Conservation (phyloP, 2,329 filamentous ascomycete species). For the Fusarium sp. region DNA sequence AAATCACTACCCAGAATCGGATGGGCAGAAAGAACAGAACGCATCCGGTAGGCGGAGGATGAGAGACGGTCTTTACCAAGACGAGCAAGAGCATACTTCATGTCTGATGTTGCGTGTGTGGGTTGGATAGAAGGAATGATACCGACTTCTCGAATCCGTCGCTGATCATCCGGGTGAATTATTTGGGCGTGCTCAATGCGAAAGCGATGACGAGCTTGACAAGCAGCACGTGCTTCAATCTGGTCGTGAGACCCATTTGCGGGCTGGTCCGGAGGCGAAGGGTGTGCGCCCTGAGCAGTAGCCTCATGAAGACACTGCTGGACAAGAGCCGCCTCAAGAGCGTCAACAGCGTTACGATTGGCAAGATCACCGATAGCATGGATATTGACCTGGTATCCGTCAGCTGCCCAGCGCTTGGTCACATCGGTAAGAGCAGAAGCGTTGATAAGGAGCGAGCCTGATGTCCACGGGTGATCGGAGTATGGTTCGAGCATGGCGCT, state of each 20-base stretch:
- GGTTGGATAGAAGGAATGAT: slow-evolving; percentile 76
- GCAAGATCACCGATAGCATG: slow-evolving; percentile 78
- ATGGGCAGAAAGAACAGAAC: slow-evolving; percentile 61
- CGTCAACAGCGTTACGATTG: slow-evolving; percentile 71
- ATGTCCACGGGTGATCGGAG: slow-evolving; percentile 67
- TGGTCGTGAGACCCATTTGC: slow-evolving; percentile 9
- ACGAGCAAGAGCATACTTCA: slow-evolving; percentile 70
- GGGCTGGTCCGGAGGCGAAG: not conserved
- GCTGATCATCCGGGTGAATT: slow-evolving; percentile 72
- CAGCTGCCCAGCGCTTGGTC: slow-evolving; percentile 65
- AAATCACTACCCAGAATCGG: slow-evolving; percentile 75
- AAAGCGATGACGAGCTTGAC: slow-evolving; percentile 66
- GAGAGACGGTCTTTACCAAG: slow-evolving; percentile 65
- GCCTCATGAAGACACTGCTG: slow-evolving; percentile 57
- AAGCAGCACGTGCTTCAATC: slow-evolving; percentile 51
- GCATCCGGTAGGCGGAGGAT: slow-evolving; percentile 72
- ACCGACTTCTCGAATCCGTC: slow-evolving; percentile 64
- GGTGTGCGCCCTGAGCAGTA: slow-evolving; percentile 26
- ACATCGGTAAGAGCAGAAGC: slow-evolving; percentile 65
- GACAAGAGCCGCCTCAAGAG: slow-evolving; percentile 66
- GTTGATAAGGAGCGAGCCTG: slow-evolving; percentile 73
- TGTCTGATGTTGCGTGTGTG: slow-evolving; percentile 77
- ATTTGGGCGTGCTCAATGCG: slow-evolving; percentile 78
- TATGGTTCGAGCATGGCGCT: slow-evolving; percentile 78
- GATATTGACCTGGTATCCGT: slow-evolving; percentile 75